Base-by-base conservation (phyloP, 495 filamentous ascomycete species). In the Lentithecium fluviatile region DNA sequence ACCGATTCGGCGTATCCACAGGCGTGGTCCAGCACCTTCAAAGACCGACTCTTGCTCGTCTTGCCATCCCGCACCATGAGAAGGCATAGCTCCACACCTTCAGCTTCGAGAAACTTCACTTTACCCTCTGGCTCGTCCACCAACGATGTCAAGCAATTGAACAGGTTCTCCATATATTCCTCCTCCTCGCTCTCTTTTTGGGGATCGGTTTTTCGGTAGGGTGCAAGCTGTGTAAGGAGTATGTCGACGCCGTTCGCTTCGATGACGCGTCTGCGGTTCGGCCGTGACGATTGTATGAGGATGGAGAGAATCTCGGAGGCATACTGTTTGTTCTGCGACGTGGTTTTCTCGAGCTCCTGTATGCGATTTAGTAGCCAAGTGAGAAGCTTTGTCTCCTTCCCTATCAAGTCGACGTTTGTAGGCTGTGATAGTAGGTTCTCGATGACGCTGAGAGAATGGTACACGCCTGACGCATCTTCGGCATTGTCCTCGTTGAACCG, bases 251-350 rank as follows among this genome's bases (percentile, higher is more conserved):
- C 89, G 56, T 96, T 84, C 1, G 88, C 70, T 10, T 74, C 72
- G 48, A 81, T 78, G n/a, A 96, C 74, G 45, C 79, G 79, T 38
- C 76, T 75, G 32, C 89, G 78, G 69, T 89, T 93, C 15, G 78
- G 70, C 0, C 77, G 47, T 13, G 86, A 87, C 6, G 87, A 86
- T 69, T 91, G 88, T 13, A 88, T 72, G 0, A 99, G 74, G 52
- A 99, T 95, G 2, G 93, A 88, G 15, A 99, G 77, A 13, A 97
- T 80, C 73, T 99, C 94, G 8, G 94, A 90, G 0, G 91, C 82
- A 67, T 97, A 99, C 71, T 96, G 94, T 70, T 92, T 96, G 72
- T 99, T 99, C 73, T 99, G 94, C 23, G 79, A 77, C 7, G 86
- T 79, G 0, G 78, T 77, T 6, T 73, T 74, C 70, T 91, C 87